A percentile compares a stretch with the other conserved stretches of the same genome.
These are phyloP conservation scores for Penicillium sp. DNA, from an alignment of 2,329 filamentous ascomycete genomes.

Conservation along the genomic window DNA sequence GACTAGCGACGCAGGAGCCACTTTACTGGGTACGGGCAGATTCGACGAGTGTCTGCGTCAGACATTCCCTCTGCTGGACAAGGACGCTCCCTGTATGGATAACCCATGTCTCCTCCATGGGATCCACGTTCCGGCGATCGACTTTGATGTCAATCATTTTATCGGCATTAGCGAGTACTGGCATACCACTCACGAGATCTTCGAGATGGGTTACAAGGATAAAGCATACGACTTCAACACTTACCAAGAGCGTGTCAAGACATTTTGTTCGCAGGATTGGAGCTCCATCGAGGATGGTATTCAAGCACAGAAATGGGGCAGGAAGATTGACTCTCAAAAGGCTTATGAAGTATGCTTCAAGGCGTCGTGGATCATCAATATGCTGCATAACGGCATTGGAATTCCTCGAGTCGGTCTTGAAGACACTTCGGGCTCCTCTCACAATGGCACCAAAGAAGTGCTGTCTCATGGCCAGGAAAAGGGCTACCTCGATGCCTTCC, in stretches of 20 bases:
- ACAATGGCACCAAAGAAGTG: constrained; percentile 69
- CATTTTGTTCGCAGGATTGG: constrained; percentile 86
- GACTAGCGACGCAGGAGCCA: constrained; percentile 41
- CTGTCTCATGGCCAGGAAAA: constrained; percentile 65
- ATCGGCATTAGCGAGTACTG: constrained; percentile 97
- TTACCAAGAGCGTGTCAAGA: constrained; percentile 77
- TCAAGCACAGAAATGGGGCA: constrained; percentile 62
- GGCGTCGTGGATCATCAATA: constrained; percentile 94
- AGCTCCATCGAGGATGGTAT: constrained; percentile 65
- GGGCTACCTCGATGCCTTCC: constrained; percentile 78
- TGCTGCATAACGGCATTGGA: constrained; percentile 92
- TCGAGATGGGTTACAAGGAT: constrained; percentile 68
- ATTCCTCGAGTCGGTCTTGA: constrained; percentile 82
- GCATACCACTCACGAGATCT: constrained; percentile 96
- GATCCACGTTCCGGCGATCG: constrained; percentile 87
- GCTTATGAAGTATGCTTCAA: constrained; percentile 94
- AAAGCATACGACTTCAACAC: constrained; percentile 84
- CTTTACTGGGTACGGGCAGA: constrained; percentile 74
- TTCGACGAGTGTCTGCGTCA: constrained; percentile 79
- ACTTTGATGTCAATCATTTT: constrained; percentile 96
- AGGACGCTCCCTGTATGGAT: constrained; percentile 78
- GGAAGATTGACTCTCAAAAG: constrained; percentile 67
- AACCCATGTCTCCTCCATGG: constrained; percentile 85
- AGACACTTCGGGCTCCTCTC: constrained; percentile 48
- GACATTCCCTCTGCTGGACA: constrained; percentile 82